These are phyloP conservation scores for Mycena albidolilacea DNA, from an alignment of 768 basidiomycete genomes.

Conservation along the genomic window DNA sequence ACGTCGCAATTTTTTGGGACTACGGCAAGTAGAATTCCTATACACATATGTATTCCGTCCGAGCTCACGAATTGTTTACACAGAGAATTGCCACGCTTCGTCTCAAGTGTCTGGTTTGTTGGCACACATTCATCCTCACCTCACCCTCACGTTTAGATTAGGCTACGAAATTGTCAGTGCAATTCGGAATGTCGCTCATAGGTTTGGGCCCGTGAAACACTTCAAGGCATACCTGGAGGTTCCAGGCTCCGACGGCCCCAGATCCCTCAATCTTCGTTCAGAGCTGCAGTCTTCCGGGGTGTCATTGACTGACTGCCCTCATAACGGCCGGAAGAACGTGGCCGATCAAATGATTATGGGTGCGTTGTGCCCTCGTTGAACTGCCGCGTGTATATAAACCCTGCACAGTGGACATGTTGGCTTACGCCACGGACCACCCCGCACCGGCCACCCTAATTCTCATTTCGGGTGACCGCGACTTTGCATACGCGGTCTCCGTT, in stretches of 20 bases:
- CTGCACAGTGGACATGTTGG: slow-evolving; percentile 73
- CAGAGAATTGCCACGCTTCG: slow-evolving; percentile 62
- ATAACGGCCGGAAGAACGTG: slow-evolving; percentile 55
- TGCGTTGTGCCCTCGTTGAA: slow-evolving; percentile 46
- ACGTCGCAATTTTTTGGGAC: slow-evolving; percentile 64
- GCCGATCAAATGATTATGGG: slow-evolving; percentile 67
- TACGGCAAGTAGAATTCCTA: slow-evolving; percentile 45
- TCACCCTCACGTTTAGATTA: slow-evolving; percentile 35
- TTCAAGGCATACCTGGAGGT: slow-evolving; percentile 73
- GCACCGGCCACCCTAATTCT: slow-evolving; percentile 69
- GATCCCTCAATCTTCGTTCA: slow-evolving; percentile 55
- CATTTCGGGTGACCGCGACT: slow-evolving; percentile 78
- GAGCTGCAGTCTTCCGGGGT: slow-evolving; percentile 67
- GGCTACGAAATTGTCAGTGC: slow-evolving; percentile 63
- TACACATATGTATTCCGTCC: not conserved
- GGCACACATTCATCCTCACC: not conserved
- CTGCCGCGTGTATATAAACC: not conserved
- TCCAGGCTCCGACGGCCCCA: slow-evolving; percentile 51
- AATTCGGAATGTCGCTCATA: slow-evolving; percentile 62
- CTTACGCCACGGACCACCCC: slow-evolving; percentile 74
- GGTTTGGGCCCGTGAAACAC: slow-evolving; percentile 63
- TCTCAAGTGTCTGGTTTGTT: slow-evolving; percentile 45
- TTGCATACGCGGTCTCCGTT: slow-evolving; percentile 73
- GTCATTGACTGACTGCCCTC: slow-evolving; percentile 56
- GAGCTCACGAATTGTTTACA: not conserved